phyloP scores from a whole-genome alignment of 345 rosid species.

The Eucalyptus brandiana region DNA sequence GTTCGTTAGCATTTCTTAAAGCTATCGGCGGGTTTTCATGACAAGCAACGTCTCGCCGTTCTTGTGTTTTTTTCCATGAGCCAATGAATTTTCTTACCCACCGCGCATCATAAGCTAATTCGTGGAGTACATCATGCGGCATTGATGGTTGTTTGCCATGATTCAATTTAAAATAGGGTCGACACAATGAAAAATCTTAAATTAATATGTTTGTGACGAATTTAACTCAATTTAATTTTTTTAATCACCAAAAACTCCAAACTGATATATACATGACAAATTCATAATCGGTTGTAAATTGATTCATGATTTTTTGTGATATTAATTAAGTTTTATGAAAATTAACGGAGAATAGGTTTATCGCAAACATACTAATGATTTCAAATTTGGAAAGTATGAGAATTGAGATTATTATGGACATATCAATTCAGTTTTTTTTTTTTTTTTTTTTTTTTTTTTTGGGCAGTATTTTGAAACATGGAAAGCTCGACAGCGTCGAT shows the following conservation, averaged over 20 bases:
- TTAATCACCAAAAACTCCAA: accelerated
- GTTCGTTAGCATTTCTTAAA: not conserved
- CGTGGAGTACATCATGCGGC: not conserved
- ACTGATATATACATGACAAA: accelerated
- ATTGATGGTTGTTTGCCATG: not conserved
- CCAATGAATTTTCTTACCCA: not conserved
- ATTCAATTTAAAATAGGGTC: not conserved
- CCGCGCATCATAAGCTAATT: not conserved
- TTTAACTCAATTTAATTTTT: too few species aligned
- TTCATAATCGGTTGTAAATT: too few species aligned
- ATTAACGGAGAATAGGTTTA: too few species aligned
- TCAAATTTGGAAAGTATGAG: accelerated
- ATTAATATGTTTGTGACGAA: too few species aligned
- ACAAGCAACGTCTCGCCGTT: not conserved
- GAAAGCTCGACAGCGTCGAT: not conserved
- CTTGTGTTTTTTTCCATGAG: accelerated
- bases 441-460: too few species aligned
- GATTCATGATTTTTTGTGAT: too few species aligned
- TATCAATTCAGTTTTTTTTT: too few species aligned
- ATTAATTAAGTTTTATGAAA: too few species aligned
- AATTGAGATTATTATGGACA: too few species aligned
- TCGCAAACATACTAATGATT: accelerated
- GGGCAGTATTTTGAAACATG: too few species aligned
- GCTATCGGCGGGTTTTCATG: not conserved
- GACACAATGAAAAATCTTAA: too few species aligned